Percentiles rank a stretch among this genome's conserved stretches.
These are phyloP conservation scores for Teratosphaeria zuluensis DNA, from an alignment of 2,329 filamentous ascomycete genomes.

Conservation along the genomic window DNA sequence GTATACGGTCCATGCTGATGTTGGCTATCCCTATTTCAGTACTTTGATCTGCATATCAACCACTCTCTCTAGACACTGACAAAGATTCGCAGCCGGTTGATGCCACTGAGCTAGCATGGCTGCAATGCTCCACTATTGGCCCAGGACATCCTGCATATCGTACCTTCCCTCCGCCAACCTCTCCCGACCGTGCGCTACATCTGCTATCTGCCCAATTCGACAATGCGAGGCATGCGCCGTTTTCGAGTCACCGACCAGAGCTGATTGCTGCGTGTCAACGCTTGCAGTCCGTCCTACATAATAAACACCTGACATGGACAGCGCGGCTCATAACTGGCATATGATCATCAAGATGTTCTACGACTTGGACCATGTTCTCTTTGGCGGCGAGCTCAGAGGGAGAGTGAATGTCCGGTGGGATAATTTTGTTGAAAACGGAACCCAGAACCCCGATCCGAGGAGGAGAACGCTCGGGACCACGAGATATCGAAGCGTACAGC, in stretches of 20 bases:
- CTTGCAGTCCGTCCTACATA: background rate
- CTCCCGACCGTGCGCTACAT: background rate
- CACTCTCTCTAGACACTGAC: background rate
- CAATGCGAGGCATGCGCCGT: background rate
- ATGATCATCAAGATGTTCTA: constrained; percentile 8
- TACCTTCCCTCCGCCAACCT: background rate
- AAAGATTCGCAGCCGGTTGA: background rate
- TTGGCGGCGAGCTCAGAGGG: constrained; percentile 6
- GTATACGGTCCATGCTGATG: background rate
- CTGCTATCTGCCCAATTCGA: background rate
- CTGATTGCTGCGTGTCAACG: background rate
- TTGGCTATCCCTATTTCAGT: background rate
- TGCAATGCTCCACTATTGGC: background rate
- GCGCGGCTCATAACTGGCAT: background rate
- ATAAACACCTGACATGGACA: background rate
- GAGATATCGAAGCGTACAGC: background rate
- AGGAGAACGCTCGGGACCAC: background rate
- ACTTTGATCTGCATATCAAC: background rate
- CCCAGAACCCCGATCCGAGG: background rate
- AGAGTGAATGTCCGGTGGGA: constrained; percentile 7
- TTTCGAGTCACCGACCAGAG: background rate
- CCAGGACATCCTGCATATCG: background rate
- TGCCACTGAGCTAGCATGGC: background rate
- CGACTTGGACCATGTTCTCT: constrained; percentile 6
- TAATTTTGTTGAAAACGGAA: background rate